Evolutionary conservation across 2,329 filamentous ascomycete species (phyloP), one percentile per base, ranked within the genome.

Genomic region (Venturia effusa): DNA sequence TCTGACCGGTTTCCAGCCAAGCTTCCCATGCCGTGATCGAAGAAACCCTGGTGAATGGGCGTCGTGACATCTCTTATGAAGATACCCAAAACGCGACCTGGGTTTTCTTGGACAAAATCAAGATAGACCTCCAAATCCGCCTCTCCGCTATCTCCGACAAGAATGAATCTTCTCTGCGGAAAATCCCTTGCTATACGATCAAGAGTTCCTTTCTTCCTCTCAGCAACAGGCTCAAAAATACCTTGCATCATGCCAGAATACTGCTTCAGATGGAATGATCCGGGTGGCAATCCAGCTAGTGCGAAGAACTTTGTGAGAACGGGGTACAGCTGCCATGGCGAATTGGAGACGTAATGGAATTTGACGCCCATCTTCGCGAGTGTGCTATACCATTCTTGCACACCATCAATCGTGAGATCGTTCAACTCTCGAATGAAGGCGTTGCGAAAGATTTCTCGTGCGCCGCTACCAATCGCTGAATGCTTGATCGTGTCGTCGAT

Each of bases 271-370:
- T 99, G 95, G 68, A 97, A 89, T 0, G 93, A 97, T 0, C 94
- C 95, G 0, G 84, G 84, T 0, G 94, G 94, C 1, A 99, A 78
- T 1, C 89, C 89, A 7, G 89, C 89, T 48, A 88, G 76, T 67
- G 87, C 85, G 74, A 97, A 96, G 73, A 89, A 99, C 62, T 84
- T 90, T 5, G 90, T 88, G 13, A 99, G 79, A 2, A 97, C 85
- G 0, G 94, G 94, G 70, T 90, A 99, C 7, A 99, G 82, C 73
- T 99, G 95, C 95, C 95, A 99, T 0, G 94, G 94, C 61, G 93
- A 96, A 75, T 99, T 99, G n/a, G 94, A 99, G 68, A 96, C 95
- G 74, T 99, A 99, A 73, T 99, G 95, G 62, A 99, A 83, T 69
- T 87, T 85, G 30, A 97, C 93, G 22, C 92, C 92, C 77, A 93